These are phyloP conservation scores for Pichia cabralensis DNA, from an alignment of 805 yeast genomes.

Conservation along the genomic window DNA sequence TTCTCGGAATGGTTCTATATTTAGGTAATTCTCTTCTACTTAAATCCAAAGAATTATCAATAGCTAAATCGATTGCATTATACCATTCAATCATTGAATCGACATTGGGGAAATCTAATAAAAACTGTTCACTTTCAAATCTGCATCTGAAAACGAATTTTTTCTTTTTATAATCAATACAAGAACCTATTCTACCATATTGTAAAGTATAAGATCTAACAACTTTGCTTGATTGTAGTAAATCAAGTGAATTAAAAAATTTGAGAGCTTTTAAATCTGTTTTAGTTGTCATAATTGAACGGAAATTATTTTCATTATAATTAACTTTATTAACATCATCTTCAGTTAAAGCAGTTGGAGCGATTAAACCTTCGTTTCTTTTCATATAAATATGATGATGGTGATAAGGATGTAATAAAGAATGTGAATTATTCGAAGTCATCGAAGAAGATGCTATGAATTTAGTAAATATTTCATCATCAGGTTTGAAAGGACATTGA, in stretches of 20 bases:
- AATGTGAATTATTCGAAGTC: conserved; percentile 7
- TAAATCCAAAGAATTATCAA: conserved; percentile 71
- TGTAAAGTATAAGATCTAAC: conserved; percentile 72
- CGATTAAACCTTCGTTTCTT: neutral
- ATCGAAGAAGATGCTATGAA: conserved; percentile 9
- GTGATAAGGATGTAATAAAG: conserved; percentile 12
- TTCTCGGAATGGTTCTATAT: conserved; percentile 72
- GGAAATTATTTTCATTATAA: conserved; percentile 12
- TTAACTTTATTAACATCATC: neutral
- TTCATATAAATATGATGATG: conserved; percentile 8
- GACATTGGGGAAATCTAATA: conserved; percentile 52
- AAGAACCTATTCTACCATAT: conserved; percentile 74
- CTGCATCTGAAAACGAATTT: conserved; percentile 64
- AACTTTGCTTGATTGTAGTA: conserved; percentile 28
- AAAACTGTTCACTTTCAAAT: conserved; percentile 73
- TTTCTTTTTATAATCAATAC: conserved; percentile 71
- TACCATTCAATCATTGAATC: conserved; percentile 75
- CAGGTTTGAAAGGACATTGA: conserved; percentile 14
- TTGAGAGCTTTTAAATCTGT: conserved; percentile 20
- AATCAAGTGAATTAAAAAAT: conserved; percentile 15
- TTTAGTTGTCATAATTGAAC: conserved; percentile 21
- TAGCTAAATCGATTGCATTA: conserved; percentile 59
- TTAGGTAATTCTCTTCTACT: conserved; percentile 62
- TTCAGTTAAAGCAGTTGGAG: conserved; percentile 5
- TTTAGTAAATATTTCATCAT: conserved; percentile 6